Conservation (phyloP, 345 rosid genomes). For the Nasturtium officinale region DNA sequence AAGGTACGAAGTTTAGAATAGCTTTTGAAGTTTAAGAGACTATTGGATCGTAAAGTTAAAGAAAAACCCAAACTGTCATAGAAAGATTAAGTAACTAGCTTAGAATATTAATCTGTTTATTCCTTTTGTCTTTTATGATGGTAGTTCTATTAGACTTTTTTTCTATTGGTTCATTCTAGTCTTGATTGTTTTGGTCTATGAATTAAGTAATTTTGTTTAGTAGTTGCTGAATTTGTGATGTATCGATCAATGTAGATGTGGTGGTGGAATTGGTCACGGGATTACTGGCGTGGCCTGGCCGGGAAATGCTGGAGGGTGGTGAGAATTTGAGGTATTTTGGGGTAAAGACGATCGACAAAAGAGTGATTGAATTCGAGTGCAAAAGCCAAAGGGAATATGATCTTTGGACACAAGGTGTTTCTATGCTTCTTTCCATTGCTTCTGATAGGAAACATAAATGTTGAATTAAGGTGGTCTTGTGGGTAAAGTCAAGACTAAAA, state of each 20-base stretch:
- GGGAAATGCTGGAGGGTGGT: constrained; percentile 70
- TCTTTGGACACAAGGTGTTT: constrained; percentile 77
- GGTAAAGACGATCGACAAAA: constrained; percentile 56
- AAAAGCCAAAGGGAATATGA: constrained; percentile 76
- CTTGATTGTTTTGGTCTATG: background rate
- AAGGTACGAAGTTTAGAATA: constrained; percentile 23
- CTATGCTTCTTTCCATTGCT: constrained; percentile 63
- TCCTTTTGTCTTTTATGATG: background rate
- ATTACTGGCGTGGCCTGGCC: constrained; percentile 77
- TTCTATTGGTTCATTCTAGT: constrained; percentile 14
- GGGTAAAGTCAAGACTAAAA: constrained; percentile 17
- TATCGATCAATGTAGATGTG: constrained; percentile 50
- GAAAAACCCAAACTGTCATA: constrained; percentile 22
- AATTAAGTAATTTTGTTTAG: background rate
- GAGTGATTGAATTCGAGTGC: constrained; percentile 78
- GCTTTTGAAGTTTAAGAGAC: constrained; percentile 11
- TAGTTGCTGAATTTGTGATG: background rate
- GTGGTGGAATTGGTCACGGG: constrained; percentile 64
- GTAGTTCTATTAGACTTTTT: background rate
- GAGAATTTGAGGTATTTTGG: constrained; percentile 75
- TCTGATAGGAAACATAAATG: constrained; percentile 53
- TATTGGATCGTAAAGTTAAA: constrained; percentile 33
- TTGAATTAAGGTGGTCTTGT: constrained; percentile 37
- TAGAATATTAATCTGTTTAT: constrained; percentile 13
- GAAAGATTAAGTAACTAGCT: constrained; percentile 4